Evolutionary conservation across 345 rosid species (phyloP).

Genomic region (Brassica juncea): DNA sequence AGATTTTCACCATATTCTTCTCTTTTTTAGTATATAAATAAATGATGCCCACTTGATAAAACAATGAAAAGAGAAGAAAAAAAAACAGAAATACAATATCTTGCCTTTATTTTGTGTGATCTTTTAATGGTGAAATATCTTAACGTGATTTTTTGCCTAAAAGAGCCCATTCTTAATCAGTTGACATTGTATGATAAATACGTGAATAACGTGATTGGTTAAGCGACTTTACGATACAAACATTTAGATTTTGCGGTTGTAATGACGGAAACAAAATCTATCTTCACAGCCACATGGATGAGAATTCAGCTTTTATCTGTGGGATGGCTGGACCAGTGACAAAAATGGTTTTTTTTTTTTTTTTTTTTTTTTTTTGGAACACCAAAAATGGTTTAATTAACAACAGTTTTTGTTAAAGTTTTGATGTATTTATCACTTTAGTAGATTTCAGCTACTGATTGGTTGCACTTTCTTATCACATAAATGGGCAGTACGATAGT

Average conservation of each 20-base stretch:
- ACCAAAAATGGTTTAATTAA: background rate
- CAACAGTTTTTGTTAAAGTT: conserved; percentile 1
- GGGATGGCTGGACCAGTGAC: conserved; percentile 9
- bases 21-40: background rate
- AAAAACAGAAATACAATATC: background rate
- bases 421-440: conserved; percentile 12
- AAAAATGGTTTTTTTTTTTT: background rate
- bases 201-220: background rate
- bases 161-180: background rate
- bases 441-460: conserved; percentile 17
- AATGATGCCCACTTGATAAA: conserved; percentile 6
- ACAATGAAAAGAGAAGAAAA: background rate
- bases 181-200: background rate
- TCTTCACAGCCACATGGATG: background rate
- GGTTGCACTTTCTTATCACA: conserved; percentile 22
- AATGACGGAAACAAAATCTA: conserved; percentile 9
- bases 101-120: background rate
- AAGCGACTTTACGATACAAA: background rate
- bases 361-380: too few species aligned
- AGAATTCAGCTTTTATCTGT: conserved; percentile 6
- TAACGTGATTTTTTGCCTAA: background rate
- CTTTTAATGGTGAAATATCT: background rate
- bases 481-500: background rate
- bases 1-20: background rate
- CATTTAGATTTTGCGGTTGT: background rate